phyloP scores from a whole-genome alignment of 2,329 filamentous ascomycete species.

The Thielaviopsis cerberus region DNA sequence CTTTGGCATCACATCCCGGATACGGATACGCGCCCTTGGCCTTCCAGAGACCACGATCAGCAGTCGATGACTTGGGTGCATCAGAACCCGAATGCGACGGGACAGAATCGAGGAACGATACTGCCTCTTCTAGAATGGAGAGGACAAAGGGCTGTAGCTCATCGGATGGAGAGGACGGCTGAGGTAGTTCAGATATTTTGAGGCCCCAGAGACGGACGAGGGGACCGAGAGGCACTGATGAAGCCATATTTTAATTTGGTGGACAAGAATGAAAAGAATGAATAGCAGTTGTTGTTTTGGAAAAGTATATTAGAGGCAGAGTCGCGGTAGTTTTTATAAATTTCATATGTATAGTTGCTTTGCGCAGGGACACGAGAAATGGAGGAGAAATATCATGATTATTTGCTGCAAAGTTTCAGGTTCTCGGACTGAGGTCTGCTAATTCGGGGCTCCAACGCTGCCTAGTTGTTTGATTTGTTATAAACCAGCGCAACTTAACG shows the following conservation, averaged over 20 bases:
- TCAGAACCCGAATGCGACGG: conserved; percentile 21
- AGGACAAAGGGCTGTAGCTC: conserved; percentile 33
- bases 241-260: neutral
- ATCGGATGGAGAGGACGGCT: conserved; percentile 20
- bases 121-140: conserved; percentile 36
- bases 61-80: conserved; percentile 13
- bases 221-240: conserved; percentile 21
- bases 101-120: conserved; percentile 37
- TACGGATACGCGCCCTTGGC: conserved; percentile 30
- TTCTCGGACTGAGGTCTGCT: neutral
- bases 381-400: neutral
- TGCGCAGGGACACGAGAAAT: neutral
- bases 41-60: conserved; percentile 24
- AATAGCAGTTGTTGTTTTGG: neutral
- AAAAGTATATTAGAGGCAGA: neutral
- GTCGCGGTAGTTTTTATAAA: neutral
- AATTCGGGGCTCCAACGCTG: too few species aligned
- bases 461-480: neutral
- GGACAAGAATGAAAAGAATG: neutral
- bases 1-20: conserved; percentile 28
- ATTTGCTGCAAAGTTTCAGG: conserved; percentile 4
- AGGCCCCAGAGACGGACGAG: conserved; percentile 37
- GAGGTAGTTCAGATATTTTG: conserved; percentile 27
- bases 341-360: neutral
- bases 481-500: neutral